Evolutionary conservation across 208 protist genomes (phyloP).

Genomic region (Willaertia magna): DNA sequence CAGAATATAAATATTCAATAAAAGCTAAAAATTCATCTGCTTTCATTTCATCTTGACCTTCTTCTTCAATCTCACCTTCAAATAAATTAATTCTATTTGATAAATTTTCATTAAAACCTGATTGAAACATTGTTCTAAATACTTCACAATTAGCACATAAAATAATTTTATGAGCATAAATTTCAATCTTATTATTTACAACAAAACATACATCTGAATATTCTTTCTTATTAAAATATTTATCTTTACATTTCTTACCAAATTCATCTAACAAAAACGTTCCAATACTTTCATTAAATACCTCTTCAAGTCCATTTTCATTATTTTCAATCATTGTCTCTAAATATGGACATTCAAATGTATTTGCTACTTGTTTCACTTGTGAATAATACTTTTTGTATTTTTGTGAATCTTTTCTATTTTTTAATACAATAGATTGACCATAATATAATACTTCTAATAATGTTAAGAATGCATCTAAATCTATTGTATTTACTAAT

Average conservation of each 20-base stretch:
- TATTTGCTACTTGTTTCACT: background rate
- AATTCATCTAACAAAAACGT: background rate
- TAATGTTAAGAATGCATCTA: background rate
- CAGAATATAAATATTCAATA: slow-evolving; percentile 3
- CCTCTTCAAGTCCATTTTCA: background rate
- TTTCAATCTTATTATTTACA: background rate
- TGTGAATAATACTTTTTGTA: background rate
- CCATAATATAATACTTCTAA: background rate
- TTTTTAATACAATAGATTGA: background rate
- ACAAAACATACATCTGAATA: background rate
- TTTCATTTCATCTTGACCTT: background rate
- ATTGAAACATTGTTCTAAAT: background rate
- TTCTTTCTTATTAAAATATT: background rate
- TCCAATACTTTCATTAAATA: background rate
- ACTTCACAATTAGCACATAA: background rate
- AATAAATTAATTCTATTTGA: background rate
- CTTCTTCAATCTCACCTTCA: background rate
- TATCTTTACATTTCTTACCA: background rate
- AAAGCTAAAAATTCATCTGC: background rate
- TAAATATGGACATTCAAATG: background rate
- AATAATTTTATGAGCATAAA: background rate
- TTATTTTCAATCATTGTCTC: background rate
- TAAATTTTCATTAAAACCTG: background rate
- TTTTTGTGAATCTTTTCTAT: no score
- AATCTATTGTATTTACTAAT: background rate